Base-by-base conservation (phyloP, 2,329 filamentous ascomycete genomes). In the Trematosphaeria pertusa region DNA sequence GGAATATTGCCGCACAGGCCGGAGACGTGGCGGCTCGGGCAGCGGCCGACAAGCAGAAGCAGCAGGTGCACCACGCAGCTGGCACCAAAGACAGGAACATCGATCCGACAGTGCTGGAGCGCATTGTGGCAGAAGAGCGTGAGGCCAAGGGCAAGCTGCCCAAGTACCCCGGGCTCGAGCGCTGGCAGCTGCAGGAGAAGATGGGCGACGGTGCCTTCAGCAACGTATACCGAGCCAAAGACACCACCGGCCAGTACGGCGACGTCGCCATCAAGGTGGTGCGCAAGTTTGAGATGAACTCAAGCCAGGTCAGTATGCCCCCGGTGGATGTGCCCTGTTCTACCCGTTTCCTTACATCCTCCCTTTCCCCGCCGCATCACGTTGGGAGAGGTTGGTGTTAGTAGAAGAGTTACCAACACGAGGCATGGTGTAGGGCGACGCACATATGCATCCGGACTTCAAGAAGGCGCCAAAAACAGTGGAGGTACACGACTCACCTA, bases 191-290 rank as follows among this genome's bases (percentile, higher is more conserved):
- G 24, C 48, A 94, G 41, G 92, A 96, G 75, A 97, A 97, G 82
- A 99, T 99, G 93, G 94, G 94, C 56, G 94, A 97, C 61, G 94
- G 94, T 52, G 94, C 94, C 50, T 99, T 99, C 81, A 97, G 93
- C 79, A 97, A 97, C 67, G 94, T 99, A 56, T 99, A 97, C 74
- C 87, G 90, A 30, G 94, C 94, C 28, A 83, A 81, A 59, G 94
- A 99, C 71, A 80, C 74, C 35, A 81, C 85, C 5, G 88, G 89
- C 31, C 79, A 86, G 53, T 82, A 83, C 54, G 85, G 84, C 58
- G 87, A 97, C 70, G 91, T 94, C 24, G 94, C 93, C 61, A 97
- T 99, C 81, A 99, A 99, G 75, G 94, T 99, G 40, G 94, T 99
- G 56, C 88, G 94, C 68, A 97, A 97, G 77, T 97, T 91, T 72